These are phyloP conservation scores for Clonostachys solani DNA, from an alignment of 2,329 filamentous ascomycete species.

Conservation along the genomic window DNA sequence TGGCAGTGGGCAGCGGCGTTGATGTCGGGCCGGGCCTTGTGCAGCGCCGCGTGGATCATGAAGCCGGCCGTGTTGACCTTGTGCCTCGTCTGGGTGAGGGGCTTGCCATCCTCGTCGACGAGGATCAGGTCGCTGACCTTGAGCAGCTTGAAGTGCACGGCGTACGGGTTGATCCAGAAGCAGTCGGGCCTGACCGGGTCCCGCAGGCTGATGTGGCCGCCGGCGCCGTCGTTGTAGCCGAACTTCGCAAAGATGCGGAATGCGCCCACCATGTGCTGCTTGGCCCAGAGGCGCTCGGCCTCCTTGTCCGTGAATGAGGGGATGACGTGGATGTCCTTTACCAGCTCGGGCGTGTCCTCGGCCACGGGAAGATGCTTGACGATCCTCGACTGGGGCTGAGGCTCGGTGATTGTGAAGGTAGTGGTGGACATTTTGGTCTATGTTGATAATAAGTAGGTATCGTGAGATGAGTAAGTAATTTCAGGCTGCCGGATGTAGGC, in stretches of 20 bases:
- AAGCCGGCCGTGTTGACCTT: constrained; percentile 59
- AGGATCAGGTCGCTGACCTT: constrained; percentile 59
- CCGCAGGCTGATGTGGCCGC: constrained; percentile 7
- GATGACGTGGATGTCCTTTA: background rate
- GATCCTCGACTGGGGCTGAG: no score
- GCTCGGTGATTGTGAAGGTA: no score
- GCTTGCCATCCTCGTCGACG: constrained; percentile 52
- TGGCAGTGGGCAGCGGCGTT: constrained; percentile 60
- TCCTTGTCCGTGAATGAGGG: background rate
- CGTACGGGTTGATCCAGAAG: constrained; percentile 47
- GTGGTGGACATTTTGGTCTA: no score
- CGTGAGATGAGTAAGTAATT: no score
- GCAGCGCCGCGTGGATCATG: constrained; percentile 56
- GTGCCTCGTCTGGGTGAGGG: constrained; percentile 52
- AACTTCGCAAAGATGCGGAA: constrained; percentile 8
- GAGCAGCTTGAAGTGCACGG: constrained; percentile 56
- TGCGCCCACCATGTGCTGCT: constrained; percentile 7
- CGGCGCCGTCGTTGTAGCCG: constrained; percentile 5
- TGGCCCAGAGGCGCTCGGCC: constrained; percentile 1
- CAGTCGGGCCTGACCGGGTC: constrained; percentile 14
- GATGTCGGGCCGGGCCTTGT: constrained; percentile 55
- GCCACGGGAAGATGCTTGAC: no score
- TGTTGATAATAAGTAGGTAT: no score
- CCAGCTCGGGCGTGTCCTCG: no score
- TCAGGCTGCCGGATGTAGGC: no score